Evolutionary conservation across 2,329 filamentous ascomycete species (phyloP), one percentile per base, ranked within the genome.

Genomic region (Rhinocladiella similis): DNA sequence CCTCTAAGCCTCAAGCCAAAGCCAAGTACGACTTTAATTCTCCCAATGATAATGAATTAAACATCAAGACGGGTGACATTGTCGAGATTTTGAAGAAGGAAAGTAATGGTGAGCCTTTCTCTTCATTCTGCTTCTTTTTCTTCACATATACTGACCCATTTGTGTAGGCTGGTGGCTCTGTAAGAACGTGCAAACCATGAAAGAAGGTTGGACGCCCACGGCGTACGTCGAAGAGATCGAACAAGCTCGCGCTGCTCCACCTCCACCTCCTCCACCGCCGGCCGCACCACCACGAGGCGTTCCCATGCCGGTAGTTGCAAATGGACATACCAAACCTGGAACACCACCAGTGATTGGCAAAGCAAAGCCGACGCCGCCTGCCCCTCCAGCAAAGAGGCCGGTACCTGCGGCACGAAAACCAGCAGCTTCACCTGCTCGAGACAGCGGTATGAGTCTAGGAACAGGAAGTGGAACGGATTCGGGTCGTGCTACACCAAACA

Each of bases 1-100:
- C 81, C 29, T 76, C 81, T 9, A 93, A 92, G 72, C 84, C 90
- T 25, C 90, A 87, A 65, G 95, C 89, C 67, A 94, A 91, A 77
- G 94, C 91, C 3, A 73, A 97, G 46, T 99, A 97, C 72, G 92
- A 97, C 67, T 99, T 97, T 71, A 82, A 80, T 53, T 91, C 91
- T 14, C 88, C 93, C 65, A 90, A 83, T 61, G 84, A 87, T 56
- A 96, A 95, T 64, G 92, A 97, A 73, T 80, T 99, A 50, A 87
- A 88, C 14, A 83, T 99, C 62, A 82, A 73, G 56, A 86, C 89
- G 48, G 91, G 89, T 49, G 89, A 97, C 61, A 74, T 96, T 47
- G 83, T 99, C 51, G 85, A 95, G 71, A 86, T 99, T 68, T 83
- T 95, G n/a, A 88, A 94, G 69, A 97, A 97, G 74, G 93, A 97